Evolutionary conservation across 495 filamentous ascomycete genomes (phyloP), one percentile per base, ranked within the genome.

Genomic region (Xeromyces bisporus): DNA sequence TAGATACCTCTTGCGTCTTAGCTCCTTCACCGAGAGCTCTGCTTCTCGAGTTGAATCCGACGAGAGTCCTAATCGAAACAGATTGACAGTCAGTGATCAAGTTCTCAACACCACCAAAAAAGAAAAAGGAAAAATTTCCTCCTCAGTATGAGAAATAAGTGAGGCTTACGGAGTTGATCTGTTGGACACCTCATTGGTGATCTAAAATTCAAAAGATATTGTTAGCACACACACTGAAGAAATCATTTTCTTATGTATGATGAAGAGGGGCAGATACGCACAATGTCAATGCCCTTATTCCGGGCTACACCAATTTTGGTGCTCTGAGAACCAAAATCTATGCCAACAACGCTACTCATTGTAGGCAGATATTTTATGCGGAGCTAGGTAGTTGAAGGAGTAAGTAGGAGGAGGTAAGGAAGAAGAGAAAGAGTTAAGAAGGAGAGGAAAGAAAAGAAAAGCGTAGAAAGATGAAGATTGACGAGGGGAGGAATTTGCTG

Each of bases 131-230:
- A n/a, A n/a, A n/a, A n/a, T n/a, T n/a, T n/a, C n/a, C n/a, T n/a
- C n/a, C n/a, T n/a, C n/a, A n/a, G n/a, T n/a, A n/a, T n/a, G n/a
- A n/a, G n/a, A n/a, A n/a, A n/a, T n/a, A 2, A 23, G 21, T 15
- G 24, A 24, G 23, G 20, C 83, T 71, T 78, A 93, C 82, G 89
- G 89, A 41, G 89, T 99, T 32, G 82, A 78, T 60, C 89, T 78
- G 67, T 99, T 96, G 35, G 89, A 99, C 44, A 96, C 89, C 60
- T 99, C 89, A 65, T 97, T 97, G 60, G 86, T 80, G 52, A 97
- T 94, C 83, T 92, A 47, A 34, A 26, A n/a, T 32, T 28, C 31
- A 25, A 34, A 25, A 32, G 31, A 21, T 6, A 7, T n/a, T 7
- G 23, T 24, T n/a, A 24, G 23, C 23, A 6, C 6, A n/a, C 6